Base-by-base conservation (phyloP, 305 asterid genomes). In the Coffea humblotiana region DNA sequence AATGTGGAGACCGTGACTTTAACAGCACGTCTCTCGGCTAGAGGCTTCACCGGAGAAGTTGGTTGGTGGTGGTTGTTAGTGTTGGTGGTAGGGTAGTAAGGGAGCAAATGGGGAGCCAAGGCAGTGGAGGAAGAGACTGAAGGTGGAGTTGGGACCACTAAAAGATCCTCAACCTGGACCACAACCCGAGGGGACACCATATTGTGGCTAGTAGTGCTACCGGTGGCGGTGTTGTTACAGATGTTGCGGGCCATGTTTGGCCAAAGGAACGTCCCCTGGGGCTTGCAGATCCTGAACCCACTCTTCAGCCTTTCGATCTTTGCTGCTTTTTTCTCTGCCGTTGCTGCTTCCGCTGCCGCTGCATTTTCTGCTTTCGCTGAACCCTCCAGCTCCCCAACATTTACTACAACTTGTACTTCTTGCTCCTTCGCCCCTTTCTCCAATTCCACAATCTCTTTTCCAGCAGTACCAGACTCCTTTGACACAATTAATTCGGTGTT, bases 211-310 rank as follows among this genome's bases (percentile, higher is more conserved):
- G 82, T 82, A 75, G 80, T 80, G 29, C 49, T 78, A 27, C 77
- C 79, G 67, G 68, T 82, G 18, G 40, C 76, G 77, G 25, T 74
- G 79, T 27, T 75, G 81, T 19, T 56, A 25, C 45, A 80, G 85
- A 74, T 85, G 84, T 84, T 84, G 52, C 82, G 84, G 84, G 83
- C 91, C 97, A 90, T 91, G 91, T 89, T 90, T 66, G 99, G 98
- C 99, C 99, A 95, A 4, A 90, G 94, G 85, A 95, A 95, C 66
- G 95, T 92, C 76, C 98, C 99, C 85, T 93, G 94, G 52, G 99
- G 99, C 70, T 89, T 95, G 90, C 98, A 93, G 85, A 93, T 85
- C 82, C 97, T 92, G 97, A 95, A 95, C 48, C 98, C 99, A 82
- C 99, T 95, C 91, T 91, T 95, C 70, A 92, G 91, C 92, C 97